Evolutionary conservation across 129 eudicot species (phyloP).

Genomic region (Gnaphalium uliginosum): DNA sequence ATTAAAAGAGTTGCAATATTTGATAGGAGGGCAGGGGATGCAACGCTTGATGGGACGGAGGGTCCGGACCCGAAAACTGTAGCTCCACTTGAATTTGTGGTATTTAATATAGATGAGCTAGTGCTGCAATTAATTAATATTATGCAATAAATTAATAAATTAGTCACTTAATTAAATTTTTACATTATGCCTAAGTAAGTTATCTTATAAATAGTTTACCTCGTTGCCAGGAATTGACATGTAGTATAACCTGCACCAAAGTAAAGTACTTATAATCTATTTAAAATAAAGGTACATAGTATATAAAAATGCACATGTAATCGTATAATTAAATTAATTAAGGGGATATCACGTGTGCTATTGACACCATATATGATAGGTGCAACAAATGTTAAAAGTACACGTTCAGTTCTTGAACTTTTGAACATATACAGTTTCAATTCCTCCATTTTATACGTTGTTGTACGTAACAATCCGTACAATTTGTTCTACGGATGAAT

Average conservation of each 20-base stretch:
- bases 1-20: not conserved
- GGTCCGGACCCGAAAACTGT: constrained; percentile 87
- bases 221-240: constrained; percentile 78
- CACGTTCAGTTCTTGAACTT: too few species aligned
- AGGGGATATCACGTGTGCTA: too few species aligned
- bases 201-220: constrained; percentile 38
- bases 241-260: constrained; percentile 61
- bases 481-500: too few species aligned
- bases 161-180: not conserved
- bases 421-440: too few species aligned
- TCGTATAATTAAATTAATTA: too few species aligned
- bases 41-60: constrained; percentile 43
- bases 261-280: constrained; percentile 1
- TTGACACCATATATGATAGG: too few species aligned
- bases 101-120: constrained; percentile 73
- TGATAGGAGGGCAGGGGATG: constrained; percentile 22
- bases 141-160: not conserved
- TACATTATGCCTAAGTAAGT: not conserved
- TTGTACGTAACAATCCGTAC: too few species aligned
- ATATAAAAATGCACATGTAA: too few species aligned
- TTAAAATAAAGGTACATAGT: not conserved
- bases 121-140: constrained; percentile 68
- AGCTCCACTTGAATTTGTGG: constrained; percentile 76
- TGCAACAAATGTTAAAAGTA: too few species aligned
- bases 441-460: too few species aligned